phyloP scores from a whole-genome alignment of 306 rosid species.

The Pyrus bretschneideri region DNA sequence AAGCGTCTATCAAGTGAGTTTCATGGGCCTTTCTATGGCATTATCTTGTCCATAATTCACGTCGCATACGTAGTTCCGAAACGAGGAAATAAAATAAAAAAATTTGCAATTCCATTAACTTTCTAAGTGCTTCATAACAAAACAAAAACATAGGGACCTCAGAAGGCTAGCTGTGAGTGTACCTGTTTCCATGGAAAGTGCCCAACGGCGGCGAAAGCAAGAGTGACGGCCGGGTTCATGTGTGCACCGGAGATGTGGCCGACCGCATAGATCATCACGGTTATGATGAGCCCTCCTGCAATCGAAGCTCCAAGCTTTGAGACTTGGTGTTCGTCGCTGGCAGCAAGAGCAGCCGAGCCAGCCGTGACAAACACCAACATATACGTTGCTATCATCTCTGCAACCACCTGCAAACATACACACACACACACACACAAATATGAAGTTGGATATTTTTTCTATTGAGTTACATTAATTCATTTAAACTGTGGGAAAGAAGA shows the following conservation, averaged over 20 bases:
- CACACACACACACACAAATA: no score
- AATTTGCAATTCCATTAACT: not conserved
- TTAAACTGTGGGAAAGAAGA: no score
- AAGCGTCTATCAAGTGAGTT: not conserved
- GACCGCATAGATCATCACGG: slow-evolving; percentile 66
- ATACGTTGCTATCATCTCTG: slow-evolving; percentile 65
- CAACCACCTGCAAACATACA: slow-evolving; percentile 42
- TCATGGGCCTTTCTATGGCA: not conserved
- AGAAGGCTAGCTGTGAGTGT: not conserved
- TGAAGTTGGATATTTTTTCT: no score
- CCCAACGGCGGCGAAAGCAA: slow-evolving; percentile 52
- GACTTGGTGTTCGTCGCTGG: slow-evolving; percentile 37
- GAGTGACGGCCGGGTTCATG: slow-evolving; percentile 81
- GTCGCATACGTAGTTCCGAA: not conserved
- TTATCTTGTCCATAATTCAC: no score
- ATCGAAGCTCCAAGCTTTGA: slow-evolving; percentile 69
- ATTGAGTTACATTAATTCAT: not conserved
- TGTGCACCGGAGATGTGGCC: slow-evolving; percentile 94
- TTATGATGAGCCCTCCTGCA: slow-evolving; percentile 64
- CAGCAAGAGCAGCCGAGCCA: slow-evolving; percentile 55
- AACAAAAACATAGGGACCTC: not conserved
- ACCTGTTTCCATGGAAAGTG: slow-evolving; percentile 89
- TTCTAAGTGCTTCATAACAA: not conserved
- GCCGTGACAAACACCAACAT: slow-evolving; percentile 73
- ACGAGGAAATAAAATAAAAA: not conserved